Evolutionary conservation across 176 grass and related monocot genomes (phyloP), one percentile per base, ranked within the genome.

Genomic region (Rhynchospora tenuis): DNA sequence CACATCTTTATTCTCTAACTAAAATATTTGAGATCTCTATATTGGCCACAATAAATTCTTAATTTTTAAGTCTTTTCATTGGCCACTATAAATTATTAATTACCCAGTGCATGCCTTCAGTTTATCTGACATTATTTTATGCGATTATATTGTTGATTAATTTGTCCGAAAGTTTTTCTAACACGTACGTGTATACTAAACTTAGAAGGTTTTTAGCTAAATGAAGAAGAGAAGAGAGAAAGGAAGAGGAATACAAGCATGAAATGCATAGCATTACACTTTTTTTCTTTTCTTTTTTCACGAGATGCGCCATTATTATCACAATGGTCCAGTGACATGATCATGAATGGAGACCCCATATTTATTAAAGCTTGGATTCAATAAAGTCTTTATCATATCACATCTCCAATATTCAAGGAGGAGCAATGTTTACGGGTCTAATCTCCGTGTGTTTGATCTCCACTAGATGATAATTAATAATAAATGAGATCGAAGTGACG

Each of bases 351-450:
- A 27, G 47, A 75, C 72, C 46, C 51, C 72, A 14, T 26, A 38
- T 38, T 38, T 4, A 38, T 38, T 38, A 38, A 28, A 52, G 46
- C 47, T 52, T 75, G 24, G 3, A 28, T 75, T 51, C 72, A 54
- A 52, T 75, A 54, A 74, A 75, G 72, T 75, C 23, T 52, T 54
- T 52, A 75, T 51, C 42, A 50, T 73, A 75, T 75, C 72, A 75
- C 20, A 52, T 23, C 52, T 75, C 72, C 72, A 75, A 75, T 75
- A 75, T 75, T 75, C 72, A 75, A 75, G 72, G 71, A 74, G 71
- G 72, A 54, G 72, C 47, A 16, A 52, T 75, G 22, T 28, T 75
- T 47, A 75, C 47, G 20, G 72, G 72, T 54, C 72, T 75, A 13
- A 75, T 75, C 13, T 75, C 72, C 14, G 2, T 58, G 23, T 75